A percentile compares a stretch with the other conserved stretches of the same genome.
These are phyloP conservation scores for Schwanniomyces occidentalis DNA, from an alignment of 805 yeast genomes.

Conservation along the genomic window DNA sequence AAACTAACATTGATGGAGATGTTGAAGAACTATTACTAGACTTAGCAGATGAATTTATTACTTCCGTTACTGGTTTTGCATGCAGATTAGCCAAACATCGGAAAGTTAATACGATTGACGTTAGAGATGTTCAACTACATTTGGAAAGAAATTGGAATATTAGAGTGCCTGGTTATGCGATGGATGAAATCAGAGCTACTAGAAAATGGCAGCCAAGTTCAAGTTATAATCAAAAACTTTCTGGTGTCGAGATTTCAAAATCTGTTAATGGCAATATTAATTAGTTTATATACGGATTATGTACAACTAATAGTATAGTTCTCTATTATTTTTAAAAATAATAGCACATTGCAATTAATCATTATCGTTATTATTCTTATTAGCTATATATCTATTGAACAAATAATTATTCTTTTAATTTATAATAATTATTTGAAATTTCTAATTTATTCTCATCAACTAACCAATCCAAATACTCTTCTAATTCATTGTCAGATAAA, in stretches of 20 bases:
- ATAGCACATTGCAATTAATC: no score
- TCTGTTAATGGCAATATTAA: slow-evolving; percentile 54
- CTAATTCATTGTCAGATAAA: slow-evolving; percentile 41
- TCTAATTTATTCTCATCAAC: slow-evolving; percentile 45
- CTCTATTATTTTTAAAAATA: no score
- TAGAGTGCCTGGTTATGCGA: slow-evolving; percentile 87
- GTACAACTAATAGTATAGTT: no score
- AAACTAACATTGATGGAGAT: slow-evolving; percentile 89
- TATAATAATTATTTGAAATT: slow-evolving; percentile 32
- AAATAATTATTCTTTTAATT: slow-evolving; percentile 19
- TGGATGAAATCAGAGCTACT: slow-evolving; percentile 83
- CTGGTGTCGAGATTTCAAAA: slow-evolving; percentile 66
- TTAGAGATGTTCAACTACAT: slow-evolving; percentile 87
- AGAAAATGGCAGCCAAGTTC: slow-evolving; percentile 70
- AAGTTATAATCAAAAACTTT: slow-evolving; percentile 63
- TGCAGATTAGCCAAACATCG: slow-evolving; percentile 95
- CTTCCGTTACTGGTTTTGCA: slow-evolving; percentile 88
- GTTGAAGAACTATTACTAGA: slow-evolving; percentile 89
- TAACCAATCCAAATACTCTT: slow-evolving; percentile 40
- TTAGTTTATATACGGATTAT: no score
- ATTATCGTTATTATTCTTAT: no score
- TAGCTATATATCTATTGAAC: no score
- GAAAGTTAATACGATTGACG: slow-evolving; percentile 82
- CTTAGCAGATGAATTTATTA: slow-evolving; percentile 92
- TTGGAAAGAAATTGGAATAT: slow-evolving; percentile 94